Evolutionary conservation across 148 eudicot species (phyloP).

Genomic region (Tetragonia tetragonoides): DNA sequence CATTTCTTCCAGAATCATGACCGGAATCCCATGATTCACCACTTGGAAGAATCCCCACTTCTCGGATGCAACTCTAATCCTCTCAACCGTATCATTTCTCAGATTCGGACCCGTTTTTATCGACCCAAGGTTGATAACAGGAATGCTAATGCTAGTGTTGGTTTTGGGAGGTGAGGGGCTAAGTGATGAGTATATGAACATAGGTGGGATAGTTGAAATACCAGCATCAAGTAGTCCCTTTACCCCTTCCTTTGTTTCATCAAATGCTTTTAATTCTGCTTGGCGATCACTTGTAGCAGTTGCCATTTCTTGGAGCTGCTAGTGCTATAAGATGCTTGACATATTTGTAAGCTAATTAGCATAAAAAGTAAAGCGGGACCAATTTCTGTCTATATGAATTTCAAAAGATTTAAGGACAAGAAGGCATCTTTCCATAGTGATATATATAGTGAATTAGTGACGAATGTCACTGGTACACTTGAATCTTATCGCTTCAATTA

Average conservation of each 20-base stretch:
- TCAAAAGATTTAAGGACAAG: no score
- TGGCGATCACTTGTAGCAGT: slow-evolving; percentile 3
- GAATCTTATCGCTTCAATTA: no score
- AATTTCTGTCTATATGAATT: no score
- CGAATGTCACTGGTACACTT: no score
- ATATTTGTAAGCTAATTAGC: no score
- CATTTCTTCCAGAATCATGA: slow-evolving; percentile 21
- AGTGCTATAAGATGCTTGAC: no score
- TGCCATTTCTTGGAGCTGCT: background rate
- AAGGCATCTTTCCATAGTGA: no score
- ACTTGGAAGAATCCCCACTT: slow-evolving; percentile 44
- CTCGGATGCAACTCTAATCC: slow-evolving; percentile 21
- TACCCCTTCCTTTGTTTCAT: slow-evolving; percentile 42
- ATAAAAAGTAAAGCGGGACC: no score
- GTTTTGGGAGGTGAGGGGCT: background rate
- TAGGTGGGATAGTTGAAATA: slow-evolving; percentile 24
- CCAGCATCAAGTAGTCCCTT: slow-evolving; percentile 44
- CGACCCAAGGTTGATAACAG: slow-evolving; percentile 26
- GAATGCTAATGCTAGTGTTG: background rate
- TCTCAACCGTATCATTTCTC: background rate
- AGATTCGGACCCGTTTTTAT: background rate
- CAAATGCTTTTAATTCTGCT: slow-evolving; percentile 35
- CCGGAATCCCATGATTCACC: slow-evolving; percentile 34
- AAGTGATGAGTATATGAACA: slow-evolving; percentile 22
- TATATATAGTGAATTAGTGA: no score